Evolutionary conservation across 1,284 basidiomycete genomes (phyloP).

Genomic region (Meira miltonrushii): DNA sequence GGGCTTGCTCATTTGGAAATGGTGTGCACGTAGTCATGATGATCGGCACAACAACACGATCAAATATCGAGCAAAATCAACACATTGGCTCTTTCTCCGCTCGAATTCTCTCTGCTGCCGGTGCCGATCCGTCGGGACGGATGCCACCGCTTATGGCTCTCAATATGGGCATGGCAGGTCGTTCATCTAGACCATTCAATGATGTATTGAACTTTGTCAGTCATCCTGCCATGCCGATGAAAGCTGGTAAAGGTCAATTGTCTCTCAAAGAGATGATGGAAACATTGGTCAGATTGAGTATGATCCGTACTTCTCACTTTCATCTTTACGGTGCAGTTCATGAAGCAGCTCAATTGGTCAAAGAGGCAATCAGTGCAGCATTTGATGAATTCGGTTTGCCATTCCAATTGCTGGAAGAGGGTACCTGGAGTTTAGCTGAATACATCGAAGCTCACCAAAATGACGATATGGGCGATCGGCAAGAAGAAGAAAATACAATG

Average conservation of each 20-base stretch:
- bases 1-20: conserved; percentile 14
- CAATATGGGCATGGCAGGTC: conserved; percentile 19
- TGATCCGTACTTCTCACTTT: conserved; percentile 4
- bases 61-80: conserved; percentile 13
- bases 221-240: conserved; percentile 16
- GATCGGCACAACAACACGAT: conserved; percentile 9
- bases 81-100: conserved; percentile 16
- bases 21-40: conserved; percentile 16
- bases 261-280: conserved; percentile 10
- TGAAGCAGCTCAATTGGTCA: conserved; percentile 1
- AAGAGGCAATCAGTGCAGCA: conserved; percentile 2
- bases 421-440: background rate
- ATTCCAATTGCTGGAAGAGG: background rate
- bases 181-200: conserved; percentile 15
- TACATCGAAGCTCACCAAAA: background rate
- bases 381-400: conserved; percentile 5
- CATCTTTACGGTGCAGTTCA: conserved; percentile 2
- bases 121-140: background rate
- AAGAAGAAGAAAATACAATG: background rate
- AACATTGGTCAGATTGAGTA: conserved; percentile 2
- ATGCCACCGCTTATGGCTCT: conserved; percentile 20
- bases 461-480: background rate
- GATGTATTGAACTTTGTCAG: conserved; percentile 16
- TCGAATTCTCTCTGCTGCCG: conserved; percentile 10
- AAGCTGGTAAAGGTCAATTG: conserved; percentile 19